Evolutionary conservation across 1,284 basidiomycete species (phyloP).

Genomic region (Wolfiporia cocos): DNA sequence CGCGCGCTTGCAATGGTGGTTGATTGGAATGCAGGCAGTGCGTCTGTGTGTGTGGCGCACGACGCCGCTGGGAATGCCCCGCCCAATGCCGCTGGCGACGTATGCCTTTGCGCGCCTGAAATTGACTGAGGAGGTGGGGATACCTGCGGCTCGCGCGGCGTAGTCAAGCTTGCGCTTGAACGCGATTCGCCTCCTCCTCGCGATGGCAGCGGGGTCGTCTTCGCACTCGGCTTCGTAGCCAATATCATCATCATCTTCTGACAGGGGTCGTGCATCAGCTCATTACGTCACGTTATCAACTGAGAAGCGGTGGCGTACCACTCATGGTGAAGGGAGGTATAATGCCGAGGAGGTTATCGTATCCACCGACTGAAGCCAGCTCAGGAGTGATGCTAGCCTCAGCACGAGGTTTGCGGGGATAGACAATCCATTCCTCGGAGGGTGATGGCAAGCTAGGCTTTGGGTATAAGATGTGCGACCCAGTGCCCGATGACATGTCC

Average conservation of each 20-base stretch:
- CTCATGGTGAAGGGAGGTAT: not conserved
- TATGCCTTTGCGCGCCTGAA: not conserved
- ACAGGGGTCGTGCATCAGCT: not conserved
- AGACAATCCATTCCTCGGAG: constrained; percentile 1
- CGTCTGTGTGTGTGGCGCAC: not conserved
- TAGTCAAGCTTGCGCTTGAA: not conserved
- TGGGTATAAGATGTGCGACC: no score
- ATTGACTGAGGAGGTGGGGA: not conserved
- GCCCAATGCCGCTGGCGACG: not conserved
- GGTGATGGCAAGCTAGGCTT: constrained; percentile 1
- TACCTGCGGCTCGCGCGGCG: not conserved
- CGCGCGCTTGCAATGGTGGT: not conserved
- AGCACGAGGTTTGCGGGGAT: not conserved
- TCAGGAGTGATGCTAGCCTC: not conserved
- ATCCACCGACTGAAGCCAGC: not conserved
- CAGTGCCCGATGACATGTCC: no score
- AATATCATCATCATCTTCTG: not conserved
- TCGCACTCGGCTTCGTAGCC: constrained; percentile 4
- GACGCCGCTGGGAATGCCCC: not conserved
- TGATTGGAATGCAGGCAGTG: not conserved
- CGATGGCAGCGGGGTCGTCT: not conserved
- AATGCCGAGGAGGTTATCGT: not conserved
- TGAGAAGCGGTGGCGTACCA: not conserved
- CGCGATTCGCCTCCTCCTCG: not conserved
- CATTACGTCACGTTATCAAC: not conserved